Conservation (phyloP, 2,329 filamentous ascomycete species). For the Paracoccidioides brasiliensis region DNA sequence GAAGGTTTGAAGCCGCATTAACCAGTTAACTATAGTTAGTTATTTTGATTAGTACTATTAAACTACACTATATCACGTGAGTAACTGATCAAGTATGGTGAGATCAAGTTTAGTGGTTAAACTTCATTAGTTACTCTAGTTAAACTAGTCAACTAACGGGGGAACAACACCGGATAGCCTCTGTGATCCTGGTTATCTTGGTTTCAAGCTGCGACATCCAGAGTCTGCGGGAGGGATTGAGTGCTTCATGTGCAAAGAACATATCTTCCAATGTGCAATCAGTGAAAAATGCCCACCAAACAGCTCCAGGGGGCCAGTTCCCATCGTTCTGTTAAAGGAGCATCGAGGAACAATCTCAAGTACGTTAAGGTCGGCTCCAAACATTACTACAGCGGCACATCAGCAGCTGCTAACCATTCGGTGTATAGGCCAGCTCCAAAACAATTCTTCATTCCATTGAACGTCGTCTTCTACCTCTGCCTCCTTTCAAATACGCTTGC, state of each 20-base stretch:
- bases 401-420: conserved; percentile 8
- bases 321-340: neutral
- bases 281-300: neutral
- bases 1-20: too few relatives aligned
- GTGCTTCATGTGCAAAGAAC: neutral
- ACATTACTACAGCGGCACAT: neutral
- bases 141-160: too few relatives aligned
- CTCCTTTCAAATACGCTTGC: conserved; percentile 60
- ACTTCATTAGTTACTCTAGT: neutral
- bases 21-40: too few relatives aligned
- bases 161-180: neutral
- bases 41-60: too few relatives aligned
- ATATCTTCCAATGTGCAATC: neutral
- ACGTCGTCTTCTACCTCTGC: conserved; percentile 69
- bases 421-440: conserved; percentile 19
- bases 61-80: too few relatives aligned
- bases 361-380: neutral
- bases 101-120: too few relatives aligned
- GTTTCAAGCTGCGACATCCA: neutral
- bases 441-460: conserved; percentile 54
- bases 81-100: too few relatives aligned
- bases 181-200: neutral
- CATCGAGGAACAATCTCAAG: neutral
- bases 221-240: neutral
- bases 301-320: neutral